Percentiles rank a stretch among this genome's conserved stretches.
phyloP scores from a whole-genome alignment of 495 filamentous ascomycete species.

The Stereocaulon alpinum region DNA sequence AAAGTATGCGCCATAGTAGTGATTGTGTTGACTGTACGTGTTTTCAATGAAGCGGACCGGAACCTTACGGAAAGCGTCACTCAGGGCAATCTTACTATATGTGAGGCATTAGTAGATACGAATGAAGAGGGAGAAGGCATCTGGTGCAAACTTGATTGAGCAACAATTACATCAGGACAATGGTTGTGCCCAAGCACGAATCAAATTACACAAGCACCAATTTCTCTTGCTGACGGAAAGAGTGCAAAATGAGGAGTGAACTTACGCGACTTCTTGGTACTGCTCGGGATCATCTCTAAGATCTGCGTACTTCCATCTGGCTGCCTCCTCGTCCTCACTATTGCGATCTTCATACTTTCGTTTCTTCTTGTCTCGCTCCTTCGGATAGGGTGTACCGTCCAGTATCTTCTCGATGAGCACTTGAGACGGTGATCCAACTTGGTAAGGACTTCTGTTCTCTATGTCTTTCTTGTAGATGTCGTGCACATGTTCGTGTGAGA shows the following conservation, averaged over 20 bases:
- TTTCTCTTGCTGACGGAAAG: neutral
- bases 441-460: neutral
- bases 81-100: constrained; percentile 31
- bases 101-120: neutral
- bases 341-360: constrained; percentile 30
- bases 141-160: neutral
- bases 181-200: neutral
- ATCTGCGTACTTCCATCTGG: constrained; percentile 27
- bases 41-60: constrained; percentile 38
- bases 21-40: constrained; percentile 29
- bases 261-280: constrained; percentile 28
- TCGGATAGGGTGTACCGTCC: constrained; percentile 36
- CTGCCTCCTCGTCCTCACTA: constrained; percentile 30
- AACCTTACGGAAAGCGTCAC: constrained; percentile 37
- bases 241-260: constrained; percentile 5
- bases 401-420: constrained; percentile 37
- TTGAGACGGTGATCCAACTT: constrained; percentile 13
- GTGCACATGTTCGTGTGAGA: constrained; percentile 34
- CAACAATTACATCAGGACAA: too few species aligned
- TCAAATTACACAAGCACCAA: neutral
- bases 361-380: constrained; percentile 31
- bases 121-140: neutral
- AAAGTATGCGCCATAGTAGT: constrained; percentile 36
- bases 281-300: constrained; percentile 18
- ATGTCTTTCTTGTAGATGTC: constrained; percentile 28